Percentiles rank a stretch among this genome's conserved stretches.
Conservation (phyloP, 306 rosid genomes). For the Prunus mume region DNA sequence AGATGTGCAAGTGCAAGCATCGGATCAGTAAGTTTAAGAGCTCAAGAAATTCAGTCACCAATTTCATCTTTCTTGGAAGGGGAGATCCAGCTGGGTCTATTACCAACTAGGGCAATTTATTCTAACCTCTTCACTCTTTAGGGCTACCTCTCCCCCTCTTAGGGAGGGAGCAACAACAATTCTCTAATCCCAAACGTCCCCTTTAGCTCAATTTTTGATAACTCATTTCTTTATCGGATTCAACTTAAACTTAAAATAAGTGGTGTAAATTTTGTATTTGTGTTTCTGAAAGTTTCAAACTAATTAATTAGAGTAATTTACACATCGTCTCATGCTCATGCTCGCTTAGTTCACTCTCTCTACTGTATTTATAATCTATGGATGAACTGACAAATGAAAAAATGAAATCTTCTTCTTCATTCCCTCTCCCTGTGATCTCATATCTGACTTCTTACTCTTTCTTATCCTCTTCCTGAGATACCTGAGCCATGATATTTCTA, state of each 20-base stretch:
- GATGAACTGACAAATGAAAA: too few relatives aligned
- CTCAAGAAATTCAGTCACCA: constrained; percentile 37
- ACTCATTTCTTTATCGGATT: not conserved
- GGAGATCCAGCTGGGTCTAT: constrained; percentile 9
- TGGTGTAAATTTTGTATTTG: not conserved
- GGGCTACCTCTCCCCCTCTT: not conserved
- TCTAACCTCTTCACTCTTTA: not conserved
- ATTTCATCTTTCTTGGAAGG: not conserved
- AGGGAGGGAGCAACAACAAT: not conserved
- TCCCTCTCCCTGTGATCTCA: not conserved
- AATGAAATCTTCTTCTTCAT: too few relatives aligned
- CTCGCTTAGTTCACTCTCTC: not conserved
- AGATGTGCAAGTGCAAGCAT: constrained; percentile 22
- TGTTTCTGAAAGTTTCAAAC: not conserved
- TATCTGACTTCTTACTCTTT: not conserved
- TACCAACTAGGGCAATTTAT: not conserved
- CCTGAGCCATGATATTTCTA: not conserved
- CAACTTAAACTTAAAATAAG: too few relatives aligned
- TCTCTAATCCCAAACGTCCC: not conserved
- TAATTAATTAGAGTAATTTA: not conserved
- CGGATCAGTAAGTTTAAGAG: constrained; percentile 37
- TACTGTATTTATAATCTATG: not conserved
- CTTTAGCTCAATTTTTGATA: not conserved
- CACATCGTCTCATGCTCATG: not conserved
- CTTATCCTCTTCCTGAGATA: not conserved